Base-by-base conservation (phyloP, 495 filamentous ascomycete genomes). In the Penicillium manginii region DNA sequence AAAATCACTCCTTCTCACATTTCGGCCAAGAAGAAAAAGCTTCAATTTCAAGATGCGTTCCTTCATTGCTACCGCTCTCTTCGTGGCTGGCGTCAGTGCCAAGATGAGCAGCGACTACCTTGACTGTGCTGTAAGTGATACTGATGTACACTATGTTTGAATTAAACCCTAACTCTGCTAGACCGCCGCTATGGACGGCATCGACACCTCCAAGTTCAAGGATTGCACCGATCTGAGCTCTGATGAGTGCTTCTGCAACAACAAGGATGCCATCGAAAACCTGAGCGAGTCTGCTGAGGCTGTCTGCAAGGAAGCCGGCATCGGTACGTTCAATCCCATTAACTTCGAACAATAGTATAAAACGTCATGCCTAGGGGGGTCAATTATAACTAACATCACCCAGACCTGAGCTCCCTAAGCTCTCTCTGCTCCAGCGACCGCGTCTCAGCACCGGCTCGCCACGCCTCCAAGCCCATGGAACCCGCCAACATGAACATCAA, bases 401-500 rank as follows among this genome's bases (percentile, higher is more conserved):
- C 4, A 64, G 60, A 61, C 19, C 5, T 69, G 12, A 40, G n/a
- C 12, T 14, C 57, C 26, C 55, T 67, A 0, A 14, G 22, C 22
- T 17, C 52, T 26, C 51, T 67, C 33, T 69, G 65, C 58, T 22
- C 21, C 18, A 40, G 19, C 52, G 7, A 48, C 31, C 18, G 40
- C 40, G 33, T 29, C 6, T 26, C 55, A n/a, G 43, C 53, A 2
- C 58, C 62, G 6, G 60, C 56, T 42, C 65, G 67, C 32, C 65
- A 70, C 53, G 62, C 58, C 23, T 60, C 62, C 55, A 54, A 33
- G 4, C 67, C 67, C 50, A 70, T 70, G 67, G 23, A 66, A 35
- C 65, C 45, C 12, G 65, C 56, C 11, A 46, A 22, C 40, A 48
- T 46, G 26, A 43, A 32, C 48, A 21, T 53, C 51, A 65, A 62